Evolutionary conservation across 78 protist species (phyloP).

Genomic region (Dictyostelium brefeldianum): DNA sequence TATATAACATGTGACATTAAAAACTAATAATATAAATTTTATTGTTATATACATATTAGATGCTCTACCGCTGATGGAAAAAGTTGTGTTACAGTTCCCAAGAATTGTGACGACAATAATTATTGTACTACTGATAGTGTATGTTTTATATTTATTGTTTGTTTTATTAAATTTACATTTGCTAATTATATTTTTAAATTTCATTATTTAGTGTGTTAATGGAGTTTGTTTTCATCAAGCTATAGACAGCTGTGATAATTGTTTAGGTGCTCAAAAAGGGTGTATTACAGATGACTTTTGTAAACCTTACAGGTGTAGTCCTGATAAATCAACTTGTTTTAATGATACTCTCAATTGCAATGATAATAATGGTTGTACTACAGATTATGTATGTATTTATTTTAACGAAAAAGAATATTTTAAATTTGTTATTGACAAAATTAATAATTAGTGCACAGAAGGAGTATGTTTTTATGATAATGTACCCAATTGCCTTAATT

Average conservation of each 20-base stretch:
- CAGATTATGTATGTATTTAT: too few relatives aligned
- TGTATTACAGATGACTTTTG: background rate
- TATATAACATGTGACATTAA: too few relatives aligned
- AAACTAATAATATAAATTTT: background rate
- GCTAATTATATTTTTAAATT: background rate
- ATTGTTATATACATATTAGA: background rate
- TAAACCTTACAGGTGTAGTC: background rate
- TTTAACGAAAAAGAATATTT: too few relatives aligned
- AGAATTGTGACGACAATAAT: slow-evolving; percentile 12
- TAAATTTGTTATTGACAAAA: background rate
- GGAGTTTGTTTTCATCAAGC: background rate
- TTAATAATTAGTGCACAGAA: too few relatives aligned
- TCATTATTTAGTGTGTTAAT: background rate
- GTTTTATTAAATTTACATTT: background rate
- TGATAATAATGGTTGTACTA: too few relatives aligned
- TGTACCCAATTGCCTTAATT: too few relatives aligned
- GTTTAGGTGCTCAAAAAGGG: background rate
- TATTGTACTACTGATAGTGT: slow-evolving; percentile 16
- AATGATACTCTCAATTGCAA: background rate
- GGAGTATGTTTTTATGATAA: too few relatives aligned
- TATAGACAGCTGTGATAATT: background rate
- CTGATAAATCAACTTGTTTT: background rate
- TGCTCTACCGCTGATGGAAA: background rate
- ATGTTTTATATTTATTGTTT: background rate
- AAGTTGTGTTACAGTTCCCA: background rate